Evolutionary conservation across 495 filamentous ascomycete genomes (phyloP).

Genomic region (Penicillium taxi): DNA sequence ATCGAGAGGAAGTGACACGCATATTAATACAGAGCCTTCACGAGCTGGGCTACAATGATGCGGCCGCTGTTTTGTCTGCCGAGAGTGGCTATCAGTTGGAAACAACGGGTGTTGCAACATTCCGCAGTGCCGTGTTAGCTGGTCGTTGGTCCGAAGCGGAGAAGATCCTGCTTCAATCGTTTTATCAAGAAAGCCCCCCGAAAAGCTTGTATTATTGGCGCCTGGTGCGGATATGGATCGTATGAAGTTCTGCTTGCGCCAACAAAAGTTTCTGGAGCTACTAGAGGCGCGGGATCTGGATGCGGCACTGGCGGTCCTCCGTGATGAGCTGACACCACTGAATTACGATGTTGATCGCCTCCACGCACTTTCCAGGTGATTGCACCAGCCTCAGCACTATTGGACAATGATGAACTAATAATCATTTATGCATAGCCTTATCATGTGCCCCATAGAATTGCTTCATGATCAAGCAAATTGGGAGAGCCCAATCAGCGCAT

Average conservation of each 20-base stretch:
- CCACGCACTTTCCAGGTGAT: slow-evolving; percentile 75
- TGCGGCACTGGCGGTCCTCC: slow-evolving; percentile 69
- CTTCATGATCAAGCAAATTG: slow-evolving; percentile 74
- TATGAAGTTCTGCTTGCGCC: slow-evolving; percentile 72
- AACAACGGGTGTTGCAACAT: slow-evolving; percentile 72
- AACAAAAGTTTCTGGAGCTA: slow-evolving; percentile 93
- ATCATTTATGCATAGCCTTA: slow-evolving; percentile 43
- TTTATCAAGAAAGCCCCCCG: slow-evolving; percentile 14
- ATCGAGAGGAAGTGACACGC: slow-evolving; percentile 87
- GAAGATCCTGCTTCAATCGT: slow-evolving; percentile 59
- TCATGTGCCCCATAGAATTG: slow-evolving; percentile 83
- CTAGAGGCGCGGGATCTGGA: slow-evolving; percentile 67
- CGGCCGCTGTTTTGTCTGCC: slow-evolving; percentile 63
- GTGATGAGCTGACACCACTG: slow-evolving; percentile 80
- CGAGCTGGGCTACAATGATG: slow-evolving; percentile 75
- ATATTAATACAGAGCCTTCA: slow-evolving; percentile 85
- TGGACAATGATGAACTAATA: too few species aligned
- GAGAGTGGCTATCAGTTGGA: slow-evolving; percentile 90
- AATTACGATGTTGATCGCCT: slow-evolving; percentile 68
- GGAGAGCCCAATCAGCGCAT: slow-evolving; percentile 76
- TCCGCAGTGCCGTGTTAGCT: slow-evolving; percentile 69
- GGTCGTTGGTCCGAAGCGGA: slow-evolving; percentile 86
- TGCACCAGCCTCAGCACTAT: too few species aligned
- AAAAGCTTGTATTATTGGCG: slow-evolving; percentile 41
- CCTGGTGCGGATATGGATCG: slow-evolving; percentile 51